Percentiles rank a stretch among this genome's conserved stretches.
Evolutionary conservation across 2,329 filamentous ascomycete species (phyloP).

Genomic region (Ilyonectria robusta): DNA sequence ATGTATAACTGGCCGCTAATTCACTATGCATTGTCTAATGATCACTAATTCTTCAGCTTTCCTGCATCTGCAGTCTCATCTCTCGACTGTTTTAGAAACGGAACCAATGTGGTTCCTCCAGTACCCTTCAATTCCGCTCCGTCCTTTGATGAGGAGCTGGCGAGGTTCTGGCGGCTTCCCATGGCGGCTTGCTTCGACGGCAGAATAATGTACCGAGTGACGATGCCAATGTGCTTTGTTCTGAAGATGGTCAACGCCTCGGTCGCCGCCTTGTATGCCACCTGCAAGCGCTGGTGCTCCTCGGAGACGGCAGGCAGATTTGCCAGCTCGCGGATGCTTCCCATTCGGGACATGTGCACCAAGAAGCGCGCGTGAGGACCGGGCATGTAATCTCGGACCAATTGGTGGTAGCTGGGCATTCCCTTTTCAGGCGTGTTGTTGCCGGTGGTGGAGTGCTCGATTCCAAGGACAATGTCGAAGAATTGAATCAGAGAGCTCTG

Average conservation of each 20-base stretch:
- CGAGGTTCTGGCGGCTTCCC: constrained; percentile 56
- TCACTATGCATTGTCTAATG: no score
- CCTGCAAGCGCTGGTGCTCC: constrained; percentile 61
- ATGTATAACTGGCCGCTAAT: no score
- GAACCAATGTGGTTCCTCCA: constrained; percentile 88
- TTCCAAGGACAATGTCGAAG: constrained; percentile 87
- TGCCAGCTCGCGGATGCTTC: constrained; percentile 82
- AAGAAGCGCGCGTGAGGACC: constrained; percentile 86
- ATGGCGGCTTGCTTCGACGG: constrained; percentile 68
- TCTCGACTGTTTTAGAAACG: constrained; percentile 89
- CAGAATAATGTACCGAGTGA: constrained; percentile 90
- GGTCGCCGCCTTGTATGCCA: constrained; percentile 78
- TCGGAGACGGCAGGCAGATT: constrained; percentile 65
- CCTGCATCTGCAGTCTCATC: constrained; percentile 78
- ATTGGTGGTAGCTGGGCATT: constrained; percentile 63
- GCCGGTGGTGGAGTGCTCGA: constrained; percentile 76
- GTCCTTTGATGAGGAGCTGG: constrained; percentile 58
- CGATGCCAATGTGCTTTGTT: constrained; percentile 90
- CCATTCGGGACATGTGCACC: constrained; percentile 75
- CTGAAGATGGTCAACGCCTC: constrained; percentile 82
- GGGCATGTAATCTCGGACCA: constrained; percentile 94
- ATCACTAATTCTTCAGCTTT: constrained; percentile 40
- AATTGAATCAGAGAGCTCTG: constrained; percentile 95
- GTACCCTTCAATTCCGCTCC: constrained; percentile 79
- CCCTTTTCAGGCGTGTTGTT: constrained; percentile 44